Conservation (phyloP, 495 filamentous ascomycete genomes). For the Sordaria brevicollis region DNA sequence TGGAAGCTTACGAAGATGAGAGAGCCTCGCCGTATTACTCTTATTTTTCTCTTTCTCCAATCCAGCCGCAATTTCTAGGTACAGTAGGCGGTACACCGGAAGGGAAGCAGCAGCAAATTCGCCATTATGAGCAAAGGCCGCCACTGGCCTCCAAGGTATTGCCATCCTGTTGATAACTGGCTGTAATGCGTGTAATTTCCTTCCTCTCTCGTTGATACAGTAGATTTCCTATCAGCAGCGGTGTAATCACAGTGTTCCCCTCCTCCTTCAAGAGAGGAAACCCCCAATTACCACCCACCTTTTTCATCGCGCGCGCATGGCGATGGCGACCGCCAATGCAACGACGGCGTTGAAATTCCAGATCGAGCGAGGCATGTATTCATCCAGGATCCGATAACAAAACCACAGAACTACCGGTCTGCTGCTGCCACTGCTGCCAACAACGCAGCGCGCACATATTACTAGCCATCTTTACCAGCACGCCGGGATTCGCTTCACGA, state of each 20-base stretch:
- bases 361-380: not conserved
- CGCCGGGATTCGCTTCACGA: not conserved
- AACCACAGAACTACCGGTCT: not conserved
- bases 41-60: not conserved
- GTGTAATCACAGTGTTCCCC: not conserved
- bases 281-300: not conserved
- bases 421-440: no score
- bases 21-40: not conserved
- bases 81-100: not conserved
- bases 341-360: not conserved
- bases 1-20: not conserved
- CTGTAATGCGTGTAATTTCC: not conserved
- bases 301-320: no score
- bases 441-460: not conserved
- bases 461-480: not conserved
- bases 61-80: not conserved
- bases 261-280: not conserved
- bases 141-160: not conserved
- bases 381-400: not conserved
- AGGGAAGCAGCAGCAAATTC: not conserved
- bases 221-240: not conserved
- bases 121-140: not conserved
- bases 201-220: not conserved
- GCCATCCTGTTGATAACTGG: not conserved
- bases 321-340: not conserved